Base-by-base conservation (phyloP, 1,284 basidiomycete species). In the Trametes polyzona region DNA sequence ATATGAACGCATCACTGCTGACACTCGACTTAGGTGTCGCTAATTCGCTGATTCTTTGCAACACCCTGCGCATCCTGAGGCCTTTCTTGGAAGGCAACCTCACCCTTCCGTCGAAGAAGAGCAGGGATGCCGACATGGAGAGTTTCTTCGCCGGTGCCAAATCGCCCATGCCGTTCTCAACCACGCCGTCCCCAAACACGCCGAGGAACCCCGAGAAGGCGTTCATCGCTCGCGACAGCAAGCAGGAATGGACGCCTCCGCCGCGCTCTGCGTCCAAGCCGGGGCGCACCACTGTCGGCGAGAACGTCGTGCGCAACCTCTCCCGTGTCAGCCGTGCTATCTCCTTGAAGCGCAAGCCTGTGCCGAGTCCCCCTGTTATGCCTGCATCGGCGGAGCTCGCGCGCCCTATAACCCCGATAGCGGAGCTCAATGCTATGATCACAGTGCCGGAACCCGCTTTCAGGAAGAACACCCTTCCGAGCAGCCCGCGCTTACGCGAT, bases 41-140 rank as follows among this genome's bases (percentile, higher is more conserved):
- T 12, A 86, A 90, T 63, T 84, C 86, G 19, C 55, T 79, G 9
- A 74, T 90, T n/a, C 76, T 89, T 26, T 83, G 80, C 73, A 88
- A 87, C 67, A 88, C 84, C 3, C 80, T 88, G 65, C 79, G 83
- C n/a, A 77, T 87, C 44, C 72, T 90, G 33, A 75, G 77, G n/a
- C 81, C 81, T 21, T 80, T 80, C 24, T 78, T 86, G 16, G 62
- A 71, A 49, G 41, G 59, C 11, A 48, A 52, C 54, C 47, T 53
- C 24, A 51, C 44, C 16, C 27, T 52, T 24, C 35, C 51, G 10
- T 24, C 43, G 37, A n/a, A n/a, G 40, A 44, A 44, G 40, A 6
- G 30, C 19, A 30, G 47, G 46, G 52, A 53, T 32, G 43, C 62
- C 21, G 71, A 75, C 53, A 58, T 62, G 16, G 70, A 75, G 55